Conservation (phyloP, 2,329 filamentous ascomycete species). For the Truncatella angustata region DNA sequence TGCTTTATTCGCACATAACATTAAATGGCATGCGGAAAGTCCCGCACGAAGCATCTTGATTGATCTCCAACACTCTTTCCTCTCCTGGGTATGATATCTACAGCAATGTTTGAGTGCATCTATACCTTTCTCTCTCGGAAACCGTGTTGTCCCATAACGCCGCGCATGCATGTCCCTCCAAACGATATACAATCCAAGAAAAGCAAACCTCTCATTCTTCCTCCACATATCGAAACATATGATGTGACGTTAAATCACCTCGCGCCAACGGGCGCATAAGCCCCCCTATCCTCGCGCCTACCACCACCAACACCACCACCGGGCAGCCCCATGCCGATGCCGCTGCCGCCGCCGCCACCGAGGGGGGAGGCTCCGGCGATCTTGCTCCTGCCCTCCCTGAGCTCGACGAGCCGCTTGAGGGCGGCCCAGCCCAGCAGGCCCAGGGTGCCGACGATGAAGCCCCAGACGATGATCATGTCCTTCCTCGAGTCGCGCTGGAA, state of each 20-base stretch:
- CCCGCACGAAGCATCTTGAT: too few species aligned
- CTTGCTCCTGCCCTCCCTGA: constrained; percentile 31
- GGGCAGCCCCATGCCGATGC: constrained; percentile 11
- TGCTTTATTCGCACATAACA: too few species aligned
- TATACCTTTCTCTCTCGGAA: too few species aligned
- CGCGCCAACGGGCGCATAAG: constrained; percentile 10
- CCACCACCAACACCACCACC: too few species aligned
- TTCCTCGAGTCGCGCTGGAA: constrained; percentile 68
- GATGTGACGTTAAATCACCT: neutral
- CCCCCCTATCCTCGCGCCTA: constrained; percentile 11
- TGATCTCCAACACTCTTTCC: too few species aligned
- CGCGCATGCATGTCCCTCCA: too few species aligned
- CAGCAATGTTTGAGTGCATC: too few species aligned
- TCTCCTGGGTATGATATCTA: too few species aligned
- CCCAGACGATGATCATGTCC: constrained; percentile 65
- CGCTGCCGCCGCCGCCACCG: constrained; percentile 10
- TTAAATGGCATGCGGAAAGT: neutral
- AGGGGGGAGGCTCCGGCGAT: too few species aligned
- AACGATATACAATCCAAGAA: too few species aligned
- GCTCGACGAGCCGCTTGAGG: constrained; percentile 46
- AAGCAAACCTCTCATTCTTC: neutral
- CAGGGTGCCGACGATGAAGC: constrained; percentile 57
- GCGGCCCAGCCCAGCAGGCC: constrained; percentile 61
- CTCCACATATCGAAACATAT: neutral
- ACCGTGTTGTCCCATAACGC: too few species aligned